Percentiles rank a stretch among this genome's conserved stretches.
phyloP scores from a whole-genome alignment of 768 basidiomycete genomes.

The Boletellus emodensis region DNA sequence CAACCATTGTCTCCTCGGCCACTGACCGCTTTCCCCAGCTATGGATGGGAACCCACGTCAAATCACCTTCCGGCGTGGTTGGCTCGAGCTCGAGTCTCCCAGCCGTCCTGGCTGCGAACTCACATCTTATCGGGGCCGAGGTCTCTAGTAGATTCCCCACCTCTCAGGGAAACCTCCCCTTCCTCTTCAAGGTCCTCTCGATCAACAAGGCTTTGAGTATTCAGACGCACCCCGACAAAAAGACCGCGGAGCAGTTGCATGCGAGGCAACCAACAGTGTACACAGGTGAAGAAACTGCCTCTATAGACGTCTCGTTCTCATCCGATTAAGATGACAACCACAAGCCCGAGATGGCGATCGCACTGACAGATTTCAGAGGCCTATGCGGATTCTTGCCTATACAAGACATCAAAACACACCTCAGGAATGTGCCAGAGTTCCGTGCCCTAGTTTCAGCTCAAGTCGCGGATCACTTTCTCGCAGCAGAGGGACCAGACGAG shows the following conservation, averaged over 20 bases:
- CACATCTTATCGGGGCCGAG: constrained; percentile 60
- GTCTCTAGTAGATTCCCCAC: constrained; percentile 56
- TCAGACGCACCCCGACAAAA: constrained; percentile 89
- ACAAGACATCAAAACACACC: constrained; percentile 58
- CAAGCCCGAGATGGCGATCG: constrained; percentile 99
- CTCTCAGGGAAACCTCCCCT: constrained; percentile 70
- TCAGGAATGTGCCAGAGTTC: constrained; percentile 73
- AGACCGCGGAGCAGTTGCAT: constrained; percentile 68
- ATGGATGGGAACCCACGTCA: constrained; percentile 99
- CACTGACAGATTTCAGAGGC: constrained; percentile 84
- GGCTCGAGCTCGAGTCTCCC: constrained; percentile 49
- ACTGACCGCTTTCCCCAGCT: constrained; percentile 47
- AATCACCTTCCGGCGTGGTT: constrained; percentile 53
- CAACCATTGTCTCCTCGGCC: background rate
- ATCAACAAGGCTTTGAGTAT: constrained; percentile 89
- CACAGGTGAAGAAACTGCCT: constrained; percentile 58
- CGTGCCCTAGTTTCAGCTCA: constrained; percentile 59
- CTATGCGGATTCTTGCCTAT: constrained; percentile 93
- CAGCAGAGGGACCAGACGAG: constrained; percentile 32
- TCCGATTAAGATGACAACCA: constrained; percentile 79
- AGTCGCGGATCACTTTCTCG: constrained; percentile 51
- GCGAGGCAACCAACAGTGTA: constrained; percentile 75
- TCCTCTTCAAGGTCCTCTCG: constrained; percentile 88
- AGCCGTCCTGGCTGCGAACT: constrained; percentile 60
- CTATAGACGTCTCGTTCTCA: constrained; percentile 3